Conservation (phyloP, 768 basidiomycete genomes). For the Psilocybe cubensis region DNA sequence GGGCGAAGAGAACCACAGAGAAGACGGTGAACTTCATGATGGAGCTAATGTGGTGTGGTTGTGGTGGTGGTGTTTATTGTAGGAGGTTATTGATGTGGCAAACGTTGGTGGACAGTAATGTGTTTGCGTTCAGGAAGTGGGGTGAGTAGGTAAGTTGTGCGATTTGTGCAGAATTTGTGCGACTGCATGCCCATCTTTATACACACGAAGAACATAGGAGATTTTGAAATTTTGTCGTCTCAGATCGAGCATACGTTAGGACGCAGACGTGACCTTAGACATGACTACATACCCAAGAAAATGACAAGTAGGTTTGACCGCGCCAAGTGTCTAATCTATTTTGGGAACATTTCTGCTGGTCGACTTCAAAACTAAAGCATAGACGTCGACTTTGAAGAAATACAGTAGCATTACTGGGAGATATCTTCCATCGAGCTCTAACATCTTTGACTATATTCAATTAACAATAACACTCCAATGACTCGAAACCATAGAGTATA, state of each 20-base stretch:
- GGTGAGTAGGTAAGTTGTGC: neutral
- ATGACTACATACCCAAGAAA: neutral
- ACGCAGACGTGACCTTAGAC: neutral
- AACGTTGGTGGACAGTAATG: too few relatives aligned
- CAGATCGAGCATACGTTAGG: neutral
- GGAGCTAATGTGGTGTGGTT: neutral
- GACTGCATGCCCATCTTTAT: neutral
- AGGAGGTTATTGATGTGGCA: neutral
- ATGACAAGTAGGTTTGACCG: neutral
- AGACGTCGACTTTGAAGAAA: neutral
- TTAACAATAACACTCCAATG: too few relatives aligned
- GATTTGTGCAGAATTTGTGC: too few relatives aligned
- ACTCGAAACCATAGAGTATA: too few relatives aligned
- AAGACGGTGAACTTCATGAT: neutral
- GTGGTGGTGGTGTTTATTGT: neutral
- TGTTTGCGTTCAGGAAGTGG: too few relatives aligned
- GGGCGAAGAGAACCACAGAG: neutral
- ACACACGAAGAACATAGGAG: neutral
- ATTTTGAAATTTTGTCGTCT: neutral
- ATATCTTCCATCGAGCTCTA: too few relatives aligned
- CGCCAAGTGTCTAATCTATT: neutral
- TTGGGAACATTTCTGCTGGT: neutral
- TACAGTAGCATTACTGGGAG: too few relatives aligned
- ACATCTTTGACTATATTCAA: too few relatives aligned
- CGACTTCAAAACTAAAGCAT: neutral